Percentiles rank a stretch among this genome's conserved stretches.
These are phyloP conservation scores for Oryza meridionalis DNA, from an alignment of 176 grass and related monocot genomes.

Conservation along the genomic window DNA sequence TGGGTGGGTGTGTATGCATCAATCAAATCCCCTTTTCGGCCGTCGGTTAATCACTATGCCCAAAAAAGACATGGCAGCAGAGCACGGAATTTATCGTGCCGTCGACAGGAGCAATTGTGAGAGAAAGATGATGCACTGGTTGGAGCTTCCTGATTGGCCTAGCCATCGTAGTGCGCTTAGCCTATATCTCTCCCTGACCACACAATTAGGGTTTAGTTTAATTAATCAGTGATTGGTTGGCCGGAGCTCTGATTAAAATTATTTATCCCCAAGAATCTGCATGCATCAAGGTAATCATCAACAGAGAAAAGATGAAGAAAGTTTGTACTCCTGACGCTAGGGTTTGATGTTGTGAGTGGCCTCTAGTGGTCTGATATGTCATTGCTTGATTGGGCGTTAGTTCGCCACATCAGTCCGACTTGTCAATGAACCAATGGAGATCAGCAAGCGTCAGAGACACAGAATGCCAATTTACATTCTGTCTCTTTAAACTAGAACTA, in stretches of 20 bases:
- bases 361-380: conserved; percentile 41
- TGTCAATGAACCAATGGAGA: conserved; percentile 32
- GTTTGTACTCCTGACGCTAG: conserved; percentile 1
- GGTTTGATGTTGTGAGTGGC: not conserved
- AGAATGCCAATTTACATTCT: too few species aligned
- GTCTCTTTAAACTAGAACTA: too few species aligned
- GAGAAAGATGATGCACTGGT: not conserved
- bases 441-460: not conserved
- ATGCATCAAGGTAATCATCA: not conserved
- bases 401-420: conserved; percentile 23
- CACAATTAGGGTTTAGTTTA: conserved; percentile 3
- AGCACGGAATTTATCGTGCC: too few species aligned
- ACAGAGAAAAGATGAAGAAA: not conserved
- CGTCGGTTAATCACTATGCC: not conserved
- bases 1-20: too few species aligned
- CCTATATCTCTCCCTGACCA: not conserved
- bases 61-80: not conserved
- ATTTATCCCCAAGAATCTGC: not conserved
- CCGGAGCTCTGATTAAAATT: not conserved
- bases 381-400: conserved; percentile 34
- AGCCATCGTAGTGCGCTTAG: conserved; percentile 24
- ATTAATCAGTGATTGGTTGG: conserved; percentile 2
- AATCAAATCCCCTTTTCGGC: not conserved
- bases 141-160: conserved; percentile 39
- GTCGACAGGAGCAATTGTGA: too few species aligned